Base-by-base conservation (phyloP, 2,329 filamentous ascomycete genomes). In the Penicillium sp. region DNA sequence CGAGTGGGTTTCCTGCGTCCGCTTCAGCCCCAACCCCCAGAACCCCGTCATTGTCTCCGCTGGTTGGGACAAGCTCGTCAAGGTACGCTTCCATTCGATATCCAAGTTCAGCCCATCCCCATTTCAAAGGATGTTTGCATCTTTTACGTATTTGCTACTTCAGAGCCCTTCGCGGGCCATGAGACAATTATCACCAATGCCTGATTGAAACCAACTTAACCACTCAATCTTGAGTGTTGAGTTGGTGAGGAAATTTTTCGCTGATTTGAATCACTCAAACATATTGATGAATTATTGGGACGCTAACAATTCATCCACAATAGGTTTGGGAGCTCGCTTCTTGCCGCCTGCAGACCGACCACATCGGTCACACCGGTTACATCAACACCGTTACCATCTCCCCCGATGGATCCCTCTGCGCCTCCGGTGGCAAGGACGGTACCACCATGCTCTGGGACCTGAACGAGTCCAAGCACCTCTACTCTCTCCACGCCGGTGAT, bases 371-470 rank as follows among this genome's bases (percentile, higher is more conserved):
- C 89, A 93, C 92, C 72, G 95, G 95, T 77, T 98, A 98, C 88
- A 98, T 81, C 87, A 99, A 99, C 90, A 96, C 95, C 78, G 95
- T 99, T 81, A 99, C 95, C 83, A 98, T 99, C 88, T 98, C 95
- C 72, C 95, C 95, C 76, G 95, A 98, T 81, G 95, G 95, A 76
- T 98, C 95, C 62, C 93, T 99, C 76, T 98, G 95, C 85, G 95
- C 95, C 66, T 98, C 95, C 68, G 95, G 95, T 81, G 95, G 95
- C 79, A 98, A 99, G 89, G 95, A 99, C 82, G 95, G 95, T 81
- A 98, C 93, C 80, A 98, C 95, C 80, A 99, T 98, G 95, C 91
- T 99, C 74, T 99, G 95, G 95, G 95, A 98, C 81, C 88, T 99
- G 74, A 99, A 99, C 88, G 95, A 99, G 90, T 97, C 93, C 80